Evolutionary conservation across 352 stramenopile species (phyloP).

Genomic region (Globisporangium irregulare): DNA sequence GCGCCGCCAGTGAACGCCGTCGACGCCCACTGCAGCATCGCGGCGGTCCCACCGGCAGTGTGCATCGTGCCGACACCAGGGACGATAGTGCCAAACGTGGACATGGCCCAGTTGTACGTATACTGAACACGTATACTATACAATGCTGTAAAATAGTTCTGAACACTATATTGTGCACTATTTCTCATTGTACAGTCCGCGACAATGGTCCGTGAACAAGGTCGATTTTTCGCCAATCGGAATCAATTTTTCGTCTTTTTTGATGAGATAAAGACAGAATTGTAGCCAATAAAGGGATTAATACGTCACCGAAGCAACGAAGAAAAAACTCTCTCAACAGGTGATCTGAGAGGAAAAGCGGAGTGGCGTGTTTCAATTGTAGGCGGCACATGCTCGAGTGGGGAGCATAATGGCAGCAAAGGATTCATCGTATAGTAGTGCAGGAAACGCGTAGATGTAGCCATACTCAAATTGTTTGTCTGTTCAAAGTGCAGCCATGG

Average conservation of each 20-base stretch:
- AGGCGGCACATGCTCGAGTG: background rate
- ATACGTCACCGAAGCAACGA: too few species aligned
- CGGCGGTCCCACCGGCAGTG: conserved; percentile 17
- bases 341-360: background rate
- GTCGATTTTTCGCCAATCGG: too few species aligned
- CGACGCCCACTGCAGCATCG: conserved; percentile 18
- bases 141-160: too few species aligned
- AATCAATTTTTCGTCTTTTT: too few species aligned
- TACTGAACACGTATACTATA: too few species aligned
- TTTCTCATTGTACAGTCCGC: too few species aligned
- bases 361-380: background rate
- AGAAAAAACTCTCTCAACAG: too few species aligned
- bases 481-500: background rate
- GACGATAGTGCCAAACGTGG: conserved; percentile 22
- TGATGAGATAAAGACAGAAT: too few species aligned
- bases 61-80: conserved; percentile 25
- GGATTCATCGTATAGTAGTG: background rate
- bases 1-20: conserved; percentile 2
- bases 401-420: background rate
- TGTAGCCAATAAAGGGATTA: too few species aligned
- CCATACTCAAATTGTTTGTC: background rate
- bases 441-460: background rate
- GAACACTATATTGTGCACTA: too few species aligned
- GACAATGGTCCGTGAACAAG: too few species aligned
- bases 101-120: conserved; percentile 12